Percentiles rank a stretch among this genome's conserved stretches.
phyloP scores from a whole-genome alignment of 2,329 filamentous ascomycete species.

The Orbilia quercus region DNA sequence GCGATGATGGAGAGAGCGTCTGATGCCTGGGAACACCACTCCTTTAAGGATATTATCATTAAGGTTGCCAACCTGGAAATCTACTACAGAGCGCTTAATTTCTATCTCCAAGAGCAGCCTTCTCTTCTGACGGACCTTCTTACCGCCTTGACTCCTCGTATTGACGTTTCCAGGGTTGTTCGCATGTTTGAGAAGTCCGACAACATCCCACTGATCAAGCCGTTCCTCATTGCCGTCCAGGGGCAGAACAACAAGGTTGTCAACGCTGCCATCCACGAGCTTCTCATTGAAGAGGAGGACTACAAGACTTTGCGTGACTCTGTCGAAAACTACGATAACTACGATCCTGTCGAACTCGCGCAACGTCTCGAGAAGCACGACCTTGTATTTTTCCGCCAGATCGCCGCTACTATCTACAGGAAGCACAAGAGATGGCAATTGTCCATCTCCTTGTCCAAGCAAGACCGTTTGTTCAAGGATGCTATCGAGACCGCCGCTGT shows the following conservation, averaged over 20 bases:
- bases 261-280: slow-evolving; percentile 97
- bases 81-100: slow-evolving; percentile 79
- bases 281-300: slow-evolving; percentile 98
- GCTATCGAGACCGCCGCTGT: slow-evolving; percentile 97
- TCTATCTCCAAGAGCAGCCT: slow-evolving; percentile 86
- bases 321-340: slow-evolving; percentile 99
- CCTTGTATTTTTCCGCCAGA: slow-evolving; percentile 98
- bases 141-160: slow-evolving; percentile 87
- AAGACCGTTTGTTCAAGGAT: slow-evolving; percentile 99
- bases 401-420: slow-evolving; percentile 97
- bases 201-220: slow-evolving; percentile 97
- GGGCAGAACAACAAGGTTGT: slow-evolving; percentile 97
- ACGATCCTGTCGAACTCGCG: slow-evolving; percentile 92
- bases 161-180: slow-evolving; percentile 94
- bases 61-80: slow-evolving; percentile 99
- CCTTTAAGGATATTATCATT: slow-evolving; percentile 98
- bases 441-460: slow-evolving; percentile 95
- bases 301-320: slow-evolving; percentile 98
- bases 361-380: slow-evolving; percentile 96
- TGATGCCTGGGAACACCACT: slow-evolving; percentile 98
- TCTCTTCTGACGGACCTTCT: slow-evolving; percentile 94
- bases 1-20: slow-evolving; percentile 98
- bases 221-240: slow-evolving; percentile 96
- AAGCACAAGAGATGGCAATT: slow-evolving; percentile 99
- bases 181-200: slow-evolving; percentile 99